These are phyloP conservation scores for Nelumbo lutea DNA, from an alignment of 164 flowering plant species.

Conservation along the genomic window DNA sequence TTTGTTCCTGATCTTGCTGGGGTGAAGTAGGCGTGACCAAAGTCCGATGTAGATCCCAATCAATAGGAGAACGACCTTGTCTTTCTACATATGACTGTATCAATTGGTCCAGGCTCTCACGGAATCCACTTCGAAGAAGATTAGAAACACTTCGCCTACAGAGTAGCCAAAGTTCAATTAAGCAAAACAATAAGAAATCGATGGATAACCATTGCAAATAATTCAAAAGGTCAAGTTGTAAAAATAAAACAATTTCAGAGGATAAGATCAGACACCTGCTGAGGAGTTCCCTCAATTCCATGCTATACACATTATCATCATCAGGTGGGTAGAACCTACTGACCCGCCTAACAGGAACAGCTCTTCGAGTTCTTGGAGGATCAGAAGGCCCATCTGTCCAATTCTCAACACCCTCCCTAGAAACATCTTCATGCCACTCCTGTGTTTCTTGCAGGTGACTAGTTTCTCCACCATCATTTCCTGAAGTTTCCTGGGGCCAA, in stretches of 20 bases:
- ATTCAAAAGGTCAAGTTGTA: background rate
- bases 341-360: conserved; percentile 54
- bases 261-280: conserved; percentile 56
- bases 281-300: conserved; percentile 98
- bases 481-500: conserved; percentile 47
- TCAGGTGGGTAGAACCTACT: conserved; percentile 88
- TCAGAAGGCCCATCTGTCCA: conserved; percentile 69
- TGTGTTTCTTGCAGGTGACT: conserved; percentile 32
- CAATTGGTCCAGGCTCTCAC: conserved; percentile 74
- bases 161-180: conserved; percentile 3
- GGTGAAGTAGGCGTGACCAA: conserved; percentile 30
- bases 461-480: conserved; percentile 35
- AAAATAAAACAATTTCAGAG: background rate
- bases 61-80: conserved; percentile 52
- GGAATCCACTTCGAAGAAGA: conserved; percentile 87
- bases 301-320: conserved; percentile 94
- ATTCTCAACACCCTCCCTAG: conserved; percentile 45
- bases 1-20: conserved; percentile 43
- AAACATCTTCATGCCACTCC: conserved; percentile 55
- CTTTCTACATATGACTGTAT: conserved; percentile 86
- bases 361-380: conserved; percentile 53
- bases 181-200: background rate
- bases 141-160: conserved; percentile 90
- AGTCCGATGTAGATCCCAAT: conserved; percentile 59
- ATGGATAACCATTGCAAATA: background rate